Base-by-base conservation (phyloP, 805 yeast species). In the Komagataella populi region DNA sequence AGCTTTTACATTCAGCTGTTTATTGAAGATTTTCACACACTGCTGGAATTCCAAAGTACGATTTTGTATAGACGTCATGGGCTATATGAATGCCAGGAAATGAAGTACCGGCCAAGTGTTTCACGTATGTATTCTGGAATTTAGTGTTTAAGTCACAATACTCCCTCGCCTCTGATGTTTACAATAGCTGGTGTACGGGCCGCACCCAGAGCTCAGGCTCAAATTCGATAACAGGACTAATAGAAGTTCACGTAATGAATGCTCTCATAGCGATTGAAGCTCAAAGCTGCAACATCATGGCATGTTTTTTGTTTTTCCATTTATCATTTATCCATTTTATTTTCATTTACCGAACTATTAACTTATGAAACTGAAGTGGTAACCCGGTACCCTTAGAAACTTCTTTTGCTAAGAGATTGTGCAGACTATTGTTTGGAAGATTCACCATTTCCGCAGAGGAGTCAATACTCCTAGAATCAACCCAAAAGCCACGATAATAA, bases 11-110 rank as follows among this genome's bases (percentile, higher is more conserved):
- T 58, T 63, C 54, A 70, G 70, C 59, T 77, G 77, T 58, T 79
- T 80, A 62, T 83, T 81, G 65, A 83, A 83, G 2, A 90, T 79
- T 48, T 80, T 68, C 30, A 91, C 96, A 62, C 96, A 88, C 61
- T 89, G 90, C 58, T 89, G 91, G 70, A 91, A 91, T 72, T 91
- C 98, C 55, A 79, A 74, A 6, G 98, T 91, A 57, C 99, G 74
- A 68, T 91, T 95, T 63, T 85, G 91, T 45, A 81, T 72, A 24
- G 48, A 46, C 22, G 30, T 23, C 48, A 46, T 46, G 17, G n/a
- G 23, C 6, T 8, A 1, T 20, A 24, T 46, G 20, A 4, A 18
- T 8, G 30, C 14, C 23, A n/a, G 30, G 23, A 46, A 8, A 14
- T 7, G 30, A 22, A 46, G 16, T 22, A 16, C 2, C 14, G 22